These are phyloP conservation scores for Cutaneotrichosporon sp. DNA, from an alignment of 1,284 basidiomycete genomes.

Conservation along the genomic window DNA sequence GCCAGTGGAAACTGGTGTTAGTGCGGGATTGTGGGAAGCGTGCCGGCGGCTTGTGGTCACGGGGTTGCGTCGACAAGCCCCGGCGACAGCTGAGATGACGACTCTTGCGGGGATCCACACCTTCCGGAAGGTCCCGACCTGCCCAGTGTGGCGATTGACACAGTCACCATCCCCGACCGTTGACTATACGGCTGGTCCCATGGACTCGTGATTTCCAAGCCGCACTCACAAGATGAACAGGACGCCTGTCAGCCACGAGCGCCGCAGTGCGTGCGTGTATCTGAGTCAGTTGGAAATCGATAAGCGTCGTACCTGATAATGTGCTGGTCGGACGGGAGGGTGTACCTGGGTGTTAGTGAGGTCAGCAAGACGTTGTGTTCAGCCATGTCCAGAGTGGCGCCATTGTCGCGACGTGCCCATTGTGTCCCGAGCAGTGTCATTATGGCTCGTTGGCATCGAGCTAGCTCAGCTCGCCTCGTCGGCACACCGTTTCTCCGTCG, in stretches of 20 bases:
- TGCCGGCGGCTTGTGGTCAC: neutral
- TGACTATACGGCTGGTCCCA: neutral
- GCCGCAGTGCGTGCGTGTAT: constrained; percentile 52
- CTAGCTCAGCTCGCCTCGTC: neutral
- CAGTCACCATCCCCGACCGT: neutral
- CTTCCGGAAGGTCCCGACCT: neutral
- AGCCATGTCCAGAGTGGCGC: neutral
- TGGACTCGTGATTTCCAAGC: neutral
- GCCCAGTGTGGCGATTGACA: neutral
- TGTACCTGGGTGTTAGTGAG: constrained; percentile 27
- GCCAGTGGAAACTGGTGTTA: constrained; percentile 47
- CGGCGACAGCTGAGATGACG: neutral
- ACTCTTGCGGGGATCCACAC: neutral
- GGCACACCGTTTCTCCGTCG: neutral
- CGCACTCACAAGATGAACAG: constrained; percentile 43
- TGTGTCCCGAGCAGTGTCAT: too few species aligned
- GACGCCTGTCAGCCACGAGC: constrained; percentile 50
- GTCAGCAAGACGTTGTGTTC: neutral
- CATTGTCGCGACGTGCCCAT: too few species aligned
- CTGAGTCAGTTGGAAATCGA: constrained; percentile 18
- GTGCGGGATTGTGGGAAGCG: neutral
- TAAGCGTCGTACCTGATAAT: constrained; percentile 14
- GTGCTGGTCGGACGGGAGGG: constrained; percentile 32
- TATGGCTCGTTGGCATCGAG: neutral
- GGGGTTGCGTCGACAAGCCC: neutral